Percentiles rank a stretch among this genome's conserved stretches.
Evolutionary conservation across 768 basidiomycete species (phyloP).

Genomic region (Pleurotus djamor): DNA sequence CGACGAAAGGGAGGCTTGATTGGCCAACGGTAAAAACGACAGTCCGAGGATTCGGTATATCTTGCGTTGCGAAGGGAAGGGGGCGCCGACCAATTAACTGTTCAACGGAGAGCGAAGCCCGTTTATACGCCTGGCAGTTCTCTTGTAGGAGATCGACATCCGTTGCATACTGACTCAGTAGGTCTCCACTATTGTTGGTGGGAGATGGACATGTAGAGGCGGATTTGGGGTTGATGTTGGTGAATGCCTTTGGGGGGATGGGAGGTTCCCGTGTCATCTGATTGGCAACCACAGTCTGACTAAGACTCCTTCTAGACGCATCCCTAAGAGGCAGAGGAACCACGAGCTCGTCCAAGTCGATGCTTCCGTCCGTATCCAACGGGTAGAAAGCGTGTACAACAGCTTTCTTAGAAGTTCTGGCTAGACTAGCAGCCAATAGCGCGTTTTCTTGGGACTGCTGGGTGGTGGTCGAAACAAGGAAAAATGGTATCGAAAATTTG

Average conservation of each 20-base stretch:
- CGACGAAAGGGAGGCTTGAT: constrained; percentile 48
- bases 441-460: constrained; percentile 92
- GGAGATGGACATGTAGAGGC: no score
- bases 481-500: constrained; percentile 74
- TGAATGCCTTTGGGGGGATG: no score
- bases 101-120: constrained; percentile 63
- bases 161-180: no score
- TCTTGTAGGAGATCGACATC: no score
- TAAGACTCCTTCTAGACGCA: constrained; percentile 33
- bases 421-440: constrained; percentile 79
- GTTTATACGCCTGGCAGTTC: constrained; percentile 58
- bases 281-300: no score
- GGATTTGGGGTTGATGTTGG: no score
- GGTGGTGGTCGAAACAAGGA: constrained; percentile 72
- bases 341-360: constrained; percentile 53
- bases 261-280: no score
- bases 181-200: no score
- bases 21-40: constrained; percentile 39
- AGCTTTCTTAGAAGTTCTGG: constrained; percentile 63
- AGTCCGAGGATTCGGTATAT: no score
- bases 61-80: no score
- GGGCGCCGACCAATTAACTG: constrained; percentile 60
- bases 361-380: constrained; percentile 29
- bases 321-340: constrained; percentile 57
- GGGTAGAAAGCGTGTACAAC: constrained; percentile 86